phyloP scores from a whole-genome alignment of 805 yeast species.

The Monosporozyma solicola region DNA sequence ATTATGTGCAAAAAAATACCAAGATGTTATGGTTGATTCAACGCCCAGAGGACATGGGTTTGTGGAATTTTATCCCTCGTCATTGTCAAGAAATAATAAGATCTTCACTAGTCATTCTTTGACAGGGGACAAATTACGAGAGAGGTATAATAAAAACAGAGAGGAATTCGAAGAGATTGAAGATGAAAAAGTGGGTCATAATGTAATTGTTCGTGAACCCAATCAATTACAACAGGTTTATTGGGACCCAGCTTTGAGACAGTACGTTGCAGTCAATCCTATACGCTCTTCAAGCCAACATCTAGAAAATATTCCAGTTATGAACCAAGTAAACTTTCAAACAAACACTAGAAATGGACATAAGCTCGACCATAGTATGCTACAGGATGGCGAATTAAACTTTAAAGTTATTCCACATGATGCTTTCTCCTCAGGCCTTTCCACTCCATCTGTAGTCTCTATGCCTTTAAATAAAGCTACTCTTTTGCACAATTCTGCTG shows the following conservation, averaged over 20 bases:
- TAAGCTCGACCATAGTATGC: neutral
- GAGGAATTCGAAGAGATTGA: slow-evolving; percentile 15
- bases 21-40: slow-evolving; percentile 57
- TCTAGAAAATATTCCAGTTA: neutral
- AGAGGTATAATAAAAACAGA: slow-evolving; percentile 27
- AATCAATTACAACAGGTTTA: slow-evolving; percentile 1
- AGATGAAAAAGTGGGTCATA: neutral
- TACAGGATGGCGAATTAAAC: neutral
- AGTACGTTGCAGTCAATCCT: neutral
- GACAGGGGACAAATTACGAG: slow-evolving; percentile 25
- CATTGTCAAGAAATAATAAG: slow-evolving; percentile 24
- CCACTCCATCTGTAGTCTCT: neutral
- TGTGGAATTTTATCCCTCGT: slow-evolving; percentile 27
- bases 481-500: neutral
- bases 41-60: slow-evolving; percentile 30
- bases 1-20: slow-evolving; percentile 38
- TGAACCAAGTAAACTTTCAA: neutral
- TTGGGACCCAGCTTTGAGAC: neutral
- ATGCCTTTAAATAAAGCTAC: neutral
- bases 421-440: neutral
- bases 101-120: slow-evolving; percentile 45
- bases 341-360: too few relatives aligned
- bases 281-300: neutral
- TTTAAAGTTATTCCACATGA: neutral
- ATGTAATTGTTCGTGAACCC: neutral